Evolutionary conservation across 192 early-diverging fungal genomes (phyloP).

Genomic region (Paraglomus brasilianum): DNA sequence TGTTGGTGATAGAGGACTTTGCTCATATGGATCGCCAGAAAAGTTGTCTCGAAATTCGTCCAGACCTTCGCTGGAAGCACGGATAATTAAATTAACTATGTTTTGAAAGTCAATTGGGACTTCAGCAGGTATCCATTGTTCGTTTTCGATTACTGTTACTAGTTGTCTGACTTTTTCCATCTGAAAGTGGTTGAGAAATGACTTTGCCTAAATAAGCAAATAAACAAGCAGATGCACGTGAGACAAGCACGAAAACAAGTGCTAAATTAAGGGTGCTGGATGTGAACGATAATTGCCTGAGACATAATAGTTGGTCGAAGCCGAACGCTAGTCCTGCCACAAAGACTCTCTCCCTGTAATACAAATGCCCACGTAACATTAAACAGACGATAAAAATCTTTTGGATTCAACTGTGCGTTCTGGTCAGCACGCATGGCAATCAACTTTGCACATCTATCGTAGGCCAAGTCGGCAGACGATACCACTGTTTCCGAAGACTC

Average conservation of each 20-base stretch:
- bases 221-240: background rate
- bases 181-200: conserved; percentile 91
- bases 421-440: conserved; percentile 86
- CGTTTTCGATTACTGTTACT: conserved; percentile 87
- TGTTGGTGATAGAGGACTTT: conserved; percentile 18
- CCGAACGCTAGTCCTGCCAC: conserved; percentile 87
- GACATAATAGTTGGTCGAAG: conserved; percentile 82
- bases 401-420: conserved; percentile 81
- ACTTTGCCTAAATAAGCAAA: conserved; percentile 66
- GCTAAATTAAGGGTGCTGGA: too few relatives aligned
- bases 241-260: too few relatives aligned
- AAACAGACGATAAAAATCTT: conserved; percentile 86
- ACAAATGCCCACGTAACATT: conserved; percentile 83
- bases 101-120: conserved; percentile 94
- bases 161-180: conserved; percentile 88
- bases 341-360: conserved; percentile 68
- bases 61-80: conserved; percentile 44
- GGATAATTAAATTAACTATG: conserved; percentile 71
- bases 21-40: background rate
- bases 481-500: conserved; percentile 77
- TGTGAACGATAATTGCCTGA: conserved; percentile 52
- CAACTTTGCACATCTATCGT: conserved; percentile 84
- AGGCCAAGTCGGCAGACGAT: conserved; percentile 80
- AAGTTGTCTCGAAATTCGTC: conserved; percentile 43
- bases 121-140: conserved; percentile 92